Percentiles rank a stretch among this genome's conserved stretches.
These are phyloP conservation scores for Tylopilus felleus DNA, from an alignment of 768 basidiomycete species.

Conservation along the genomic window DNA sequence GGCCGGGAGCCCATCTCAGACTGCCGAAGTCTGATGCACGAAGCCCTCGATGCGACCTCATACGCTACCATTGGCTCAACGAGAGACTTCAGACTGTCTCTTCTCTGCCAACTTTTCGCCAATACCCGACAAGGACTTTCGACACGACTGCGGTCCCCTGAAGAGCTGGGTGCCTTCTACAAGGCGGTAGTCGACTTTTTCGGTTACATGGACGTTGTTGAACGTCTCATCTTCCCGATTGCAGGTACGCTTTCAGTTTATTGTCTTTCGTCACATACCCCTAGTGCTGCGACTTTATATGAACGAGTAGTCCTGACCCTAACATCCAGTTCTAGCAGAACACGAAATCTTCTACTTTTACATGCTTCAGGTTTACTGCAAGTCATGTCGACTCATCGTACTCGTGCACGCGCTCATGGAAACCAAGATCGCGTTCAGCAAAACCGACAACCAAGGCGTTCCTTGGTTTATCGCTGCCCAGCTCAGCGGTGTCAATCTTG, in stretches of 20 bases:
- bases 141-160: slow-evolving; percentile 27
- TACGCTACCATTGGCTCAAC: slow-evolving; percentile 18
- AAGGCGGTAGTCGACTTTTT: slow-evolving; percentile 33
- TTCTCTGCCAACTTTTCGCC: slow-evolving; percentile 35
- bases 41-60: slow-evolving; percentile 29
- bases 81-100: slow-evolving; percentile 38
- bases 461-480: slow-evolving; percentile 34
- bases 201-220: slow-evolving; percentile 34
- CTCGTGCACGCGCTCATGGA: slow-evolving; percentile 35
- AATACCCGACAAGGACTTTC: slow-evolving; percentile 31
- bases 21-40: slow-evolving; percentile 29
- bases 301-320: slow-evolving; percentile 21
- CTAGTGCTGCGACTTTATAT: background rate
- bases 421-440: slow-evolving; percentile 20
- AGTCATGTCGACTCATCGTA: slow-evolving; percentile 39
- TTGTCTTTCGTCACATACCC: background rate
- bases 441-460: slow-evolving; percentile 4
- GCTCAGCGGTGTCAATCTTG: slow-evolving; percentile 34
- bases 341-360: slow-evolving; percentile 42
- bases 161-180: slow-evolving; percentile 33
- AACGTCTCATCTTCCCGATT: slow-evolving; percentile 37
- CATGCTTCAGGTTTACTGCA: slow-evolving; percentile 40
- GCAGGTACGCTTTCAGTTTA: slow-evolving; percentile 29
- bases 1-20: slow-evolving; percentile 39
- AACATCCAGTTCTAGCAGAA: slow-evolving; percentile 38